phyloP scores from a whole-genome alignment of 345 rosid genomes.

The Acer saccharum region DNA sequence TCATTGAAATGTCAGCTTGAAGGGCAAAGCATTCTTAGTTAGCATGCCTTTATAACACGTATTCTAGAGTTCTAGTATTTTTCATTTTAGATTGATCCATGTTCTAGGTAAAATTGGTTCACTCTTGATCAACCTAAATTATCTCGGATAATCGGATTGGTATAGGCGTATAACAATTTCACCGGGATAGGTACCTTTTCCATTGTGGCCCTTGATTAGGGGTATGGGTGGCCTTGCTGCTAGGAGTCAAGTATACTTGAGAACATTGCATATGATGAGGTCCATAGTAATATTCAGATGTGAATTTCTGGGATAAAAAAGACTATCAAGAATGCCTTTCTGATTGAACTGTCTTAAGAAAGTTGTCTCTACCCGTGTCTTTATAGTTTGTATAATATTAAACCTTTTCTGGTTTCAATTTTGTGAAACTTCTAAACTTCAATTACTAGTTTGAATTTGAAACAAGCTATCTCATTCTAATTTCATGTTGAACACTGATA shows the following conservation, averaged over 20 bases:
- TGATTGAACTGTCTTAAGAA: conserved; percentile 12
- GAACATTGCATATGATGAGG: background rate
- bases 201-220: background rate
- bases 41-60: background rate
- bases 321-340: background rate
- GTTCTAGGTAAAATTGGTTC: background rate
- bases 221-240: background rate
- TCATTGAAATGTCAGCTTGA: background rate
- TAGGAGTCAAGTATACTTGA: background rate
- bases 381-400: background rate
- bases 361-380: background rate
- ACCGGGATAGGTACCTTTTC: background rate
- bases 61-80: background rate
- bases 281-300: background rate
- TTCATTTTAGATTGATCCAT: background rate
- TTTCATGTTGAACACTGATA: no score
- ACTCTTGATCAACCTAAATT: background rate
- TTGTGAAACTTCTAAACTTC: no score
- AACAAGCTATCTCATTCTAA: no score
- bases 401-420: no score
- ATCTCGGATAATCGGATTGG: no score
- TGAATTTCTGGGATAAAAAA: background rate
- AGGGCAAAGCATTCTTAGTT: background rate
- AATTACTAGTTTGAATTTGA: no score
- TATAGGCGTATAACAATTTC: background rate